Evolutionary conservation across 108 stramenopile species (phyloP), one percentile per base, ranked within the genome.

Genomic region (Schizochytrium sp.): DNA sequence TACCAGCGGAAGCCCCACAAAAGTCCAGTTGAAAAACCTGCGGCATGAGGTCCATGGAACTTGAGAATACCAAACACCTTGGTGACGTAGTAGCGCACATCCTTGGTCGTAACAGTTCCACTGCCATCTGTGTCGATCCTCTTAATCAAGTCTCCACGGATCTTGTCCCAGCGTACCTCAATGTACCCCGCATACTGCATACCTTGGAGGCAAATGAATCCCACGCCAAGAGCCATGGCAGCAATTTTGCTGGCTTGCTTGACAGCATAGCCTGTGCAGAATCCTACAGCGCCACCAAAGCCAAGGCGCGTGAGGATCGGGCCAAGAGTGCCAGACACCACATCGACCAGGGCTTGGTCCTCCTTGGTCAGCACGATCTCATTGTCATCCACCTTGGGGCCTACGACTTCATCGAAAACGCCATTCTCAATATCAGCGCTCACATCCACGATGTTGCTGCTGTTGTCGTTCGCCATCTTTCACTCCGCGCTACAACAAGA

Each of bases 131-230:
- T 83, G 53, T 83, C 76, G 47, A 83, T 53, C 5, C 10, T 46
- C n/a, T 42, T 83, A 53, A 83, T 83, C 13, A 83, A 5, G 47
- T 83, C 76, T 8, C 53, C 50, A n/a, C 53, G 47, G 53, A 83
- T 83, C 76, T 83, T 83, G 50, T 83, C 53, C 76, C 76, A 83
- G 76, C 53, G 47, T 2, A 83, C 76, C 47, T 83, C 76, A 55
- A 83, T 83, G 28, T 83, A 83, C 47, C 76, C 76, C 10, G 50
- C 47, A 3, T 83, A 83, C 28, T 83, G 76, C 47, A 83, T 49
- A 40, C 76, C 53, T 53, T 83, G 76, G n/a, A 83, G 47, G 2
- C 76, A 83, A 5, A 83, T 38, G 28, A 83, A 83, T 5, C 76
- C 76, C 7, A 83, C 76, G 1, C 76, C 76, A 47, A 83, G 13